A percentile compares a stretch with the other conserved stretches of the same genome.
Evolutionary conservation across 73 alveolate species (phyloP).

Genomic region (Tetrahymena elliotti): DNA sequence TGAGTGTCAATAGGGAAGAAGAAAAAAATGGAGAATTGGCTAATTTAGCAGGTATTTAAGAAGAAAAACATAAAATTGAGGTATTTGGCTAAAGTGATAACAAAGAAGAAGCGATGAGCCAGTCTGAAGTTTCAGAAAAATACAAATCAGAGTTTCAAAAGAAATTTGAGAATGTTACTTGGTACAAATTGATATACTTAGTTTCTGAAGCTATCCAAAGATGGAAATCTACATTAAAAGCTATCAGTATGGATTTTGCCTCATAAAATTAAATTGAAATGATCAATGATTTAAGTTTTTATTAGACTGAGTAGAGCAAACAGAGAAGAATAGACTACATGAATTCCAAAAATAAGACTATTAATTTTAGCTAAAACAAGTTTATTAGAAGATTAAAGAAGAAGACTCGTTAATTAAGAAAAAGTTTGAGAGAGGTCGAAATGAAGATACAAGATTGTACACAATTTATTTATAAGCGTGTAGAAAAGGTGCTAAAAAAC

Average conservation of each 20-base stretch:
- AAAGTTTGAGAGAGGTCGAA: background rate
- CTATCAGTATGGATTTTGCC: background rate
- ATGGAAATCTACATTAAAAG: background rate
- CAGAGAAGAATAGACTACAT: background rate
- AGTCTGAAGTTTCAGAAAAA: background rate
- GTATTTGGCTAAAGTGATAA: background rate
- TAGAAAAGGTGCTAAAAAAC: background rate
- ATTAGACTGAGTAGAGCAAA: background rate
- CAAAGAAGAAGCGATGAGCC: background rate
- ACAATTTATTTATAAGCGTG: background rate
- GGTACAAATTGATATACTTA: background rate
- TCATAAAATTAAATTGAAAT: background rate
- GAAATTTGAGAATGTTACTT: background rate
- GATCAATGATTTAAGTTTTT: background rate
- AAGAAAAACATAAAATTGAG: background rate
- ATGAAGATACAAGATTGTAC: background rate
- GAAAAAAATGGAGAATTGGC: background rate
- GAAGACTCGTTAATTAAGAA: background rate
- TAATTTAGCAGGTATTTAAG: background rate
- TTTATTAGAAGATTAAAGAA: background rate
- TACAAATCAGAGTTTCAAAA: background rate
- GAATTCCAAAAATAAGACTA: background rate
- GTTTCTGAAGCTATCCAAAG: background rate
- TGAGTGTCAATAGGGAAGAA: background rate
- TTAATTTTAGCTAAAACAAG: background rate